Percentiles rank a stretch among this genome's conserved stretches.
Evolutionary conservation across 257 asterid species (phyloP).

Genomic region (Euphrasia confusa): DNA sequence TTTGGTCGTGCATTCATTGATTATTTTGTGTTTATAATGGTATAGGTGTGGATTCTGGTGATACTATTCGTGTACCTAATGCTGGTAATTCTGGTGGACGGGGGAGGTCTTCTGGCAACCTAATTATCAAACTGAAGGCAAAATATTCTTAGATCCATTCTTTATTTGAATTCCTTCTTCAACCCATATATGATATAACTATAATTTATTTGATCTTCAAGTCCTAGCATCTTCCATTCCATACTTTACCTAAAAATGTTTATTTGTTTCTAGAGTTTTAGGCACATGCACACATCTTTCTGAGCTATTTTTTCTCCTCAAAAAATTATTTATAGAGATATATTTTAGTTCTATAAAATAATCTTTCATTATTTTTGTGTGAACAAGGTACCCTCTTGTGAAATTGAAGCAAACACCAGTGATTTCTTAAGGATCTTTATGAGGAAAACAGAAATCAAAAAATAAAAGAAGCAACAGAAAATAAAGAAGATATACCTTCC

Average conservation of each 20-base stretch:
- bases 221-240: conserved; percentile 13
- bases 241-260: neutral
- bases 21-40: conserved; percentile 19
- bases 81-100: conserved; percentile 79
- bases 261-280: conserved; percentile 5
- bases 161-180: conserved; percentile 10
- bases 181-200: neutral
- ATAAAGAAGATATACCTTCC: neutral
- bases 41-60: conserved; percentile 81
- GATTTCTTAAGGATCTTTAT: neutral
- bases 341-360: neutral
- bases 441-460: neutral
- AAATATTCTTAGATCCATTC: conserved; percentile 7
- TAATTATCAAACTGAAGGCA: conserved; percentile 72
- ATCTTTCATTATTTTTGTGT: neutral
- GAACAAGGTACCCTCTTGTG: conserved; percentile 4
- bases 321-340: neutral
- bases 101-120: conserved; percentile 64
- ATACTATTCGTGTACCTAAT: conserved; percentile 69
- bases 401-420: neutral
- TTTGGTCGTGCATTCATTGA: conserved; percentile 12
- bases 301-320: conserved; percentile 4
- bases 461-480: conserved; percentile 5
- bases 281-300: conserved; percentile 13
- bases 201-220: conserved; percentile 13